Base-by-base conservation (phyloP, 441 rosid genomes). In the Gossypium gossypioides region DNA sequence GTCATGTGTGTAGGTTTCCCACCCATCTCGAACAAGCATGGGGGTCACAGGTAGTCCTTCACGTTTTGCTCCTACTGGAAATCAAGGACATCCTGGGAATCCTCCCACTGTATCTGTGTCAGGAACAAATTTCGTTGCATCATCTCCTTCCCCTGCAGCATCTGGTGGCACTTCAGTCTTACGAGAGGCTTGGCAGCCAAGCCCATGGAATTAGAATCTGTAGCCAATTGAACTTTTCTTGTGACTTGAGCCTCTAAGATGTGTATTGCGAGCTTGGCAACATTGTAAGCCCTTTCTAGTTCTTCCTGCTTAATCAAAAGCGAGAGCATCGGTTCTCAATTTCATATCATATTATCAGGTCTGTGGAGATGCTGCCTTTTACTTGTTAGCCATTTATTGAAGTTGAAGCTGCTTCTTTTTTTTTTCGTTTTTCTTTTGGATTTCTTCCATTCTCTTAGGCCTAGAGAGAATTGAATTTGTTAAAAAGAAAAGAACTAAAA, bases 71-170 rank as follows among this genome's bases (percentile, higher is more conserved):
- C 89, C 91, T 6, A 67, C 78, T 0, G 85, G 75, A 25, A 72
- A 71, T 54, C 88, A 79, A 76, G 84, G 82, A 48, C 84, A 84
- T 71, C 83, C 87, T 13, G 84, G 78, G 7, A 83, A 81, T 75
- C 78, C 46, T 15, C 81, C 85, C 1, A 7, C 89, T 0, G 84
- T 88, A 24, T 89, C 91, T 77, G 81, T 85, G 3, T 84, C 94
- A 3, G 98, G 96, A 75, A 89, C 91, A 81, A 91, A 84, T 79
- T 88, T 86, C 68, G 34, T 86, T 13, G 85, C 90, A 42, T 91
- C 96, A 57, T 88, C 97, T 37, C 97, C 98, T 71, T 91, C 93
- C 37, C 95, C 96, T 5, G 97, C 88, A 70, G 95, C 96, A 76
- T 90, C 93, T 37, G 96, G 97, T 46, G 92, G 95, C 72, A 93